These are phyloP conservation scores for Rubroboletus pulcherrimus DNA, from an alignment of 768 basidiomycete species.

Conservation along the genomic window DNA sequence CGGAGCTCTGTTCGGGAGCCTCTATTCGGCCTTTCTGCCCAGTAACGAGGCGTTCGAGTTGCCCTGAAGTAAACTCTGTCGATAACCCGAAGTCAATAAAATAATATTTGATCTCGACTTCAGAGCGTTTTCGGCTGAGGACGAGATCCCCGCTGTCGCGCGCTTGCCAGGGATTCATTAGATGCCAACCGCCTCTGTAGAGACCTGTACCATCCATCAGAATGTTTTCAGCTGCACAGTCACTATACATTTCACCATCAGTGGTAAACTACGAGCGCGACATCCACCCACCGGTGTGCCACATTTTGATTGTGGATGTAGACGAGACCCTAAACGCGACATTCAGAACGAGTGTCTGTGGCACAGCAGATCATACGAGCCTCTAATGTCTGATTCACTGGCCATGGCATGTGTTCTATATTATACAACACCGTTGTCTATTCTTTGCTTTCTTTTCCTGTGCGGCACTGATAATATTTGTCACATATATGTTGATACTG, in stretches of 20 bases:
- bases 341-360: neutral
- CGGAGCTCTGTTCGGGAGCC: neutral
- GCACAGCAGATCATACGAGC: neutral
- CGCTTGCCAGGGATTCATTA: neutral
- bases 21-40: neutral
- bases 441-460: no score
- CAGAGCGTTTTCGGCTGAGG: neutral
- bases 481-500: no score
- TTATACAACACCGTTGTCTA: no score
- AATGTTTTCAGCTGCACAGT: neutral
- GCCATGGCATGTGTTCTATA: no score
- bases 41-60: neutral
- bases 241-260: neutral
- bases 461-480: no score
- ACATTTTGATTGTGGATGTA: neutral
- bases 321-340: neutral
- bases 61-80: neutral
- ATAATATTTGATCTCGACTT: neutral
- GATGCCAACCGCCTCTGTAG: neutral
- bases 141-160: neutral
- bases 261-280: neutral
- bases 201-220: neutral
- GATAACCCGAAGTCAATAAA: neutral
- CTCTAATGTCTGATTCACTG: conserved; percentile 18
- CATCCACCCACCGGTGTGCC: neutral